Conservation (phyloP, 148 eudicot genomes). For the Talinum fruticosum region DNA sequence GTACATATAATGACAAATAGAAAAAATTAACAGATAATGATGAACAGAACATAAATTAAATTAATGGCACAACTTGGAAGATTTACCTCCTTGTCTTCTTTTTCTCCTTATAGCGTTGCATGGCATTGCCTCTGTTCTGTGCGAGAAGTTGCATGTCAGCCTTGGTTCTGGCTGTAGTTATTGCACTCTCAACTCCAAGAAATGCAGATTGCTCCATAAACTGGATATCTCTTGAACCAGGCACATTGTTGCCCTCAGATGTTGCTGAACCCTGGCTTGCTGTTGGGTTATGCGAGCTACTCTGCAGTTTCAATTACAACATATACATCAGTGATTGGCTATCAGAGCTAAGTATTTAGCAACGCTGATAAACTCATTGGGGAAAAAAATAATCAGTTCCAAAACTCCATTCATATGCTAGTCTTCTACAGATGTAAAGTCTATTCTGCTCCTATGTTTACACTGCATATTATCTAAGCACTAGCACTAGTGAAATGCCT, state of each 20-base stretch:
- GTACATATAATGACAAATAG: too few relatives aligned
- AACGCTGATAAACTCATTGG: too few relatives aligned
- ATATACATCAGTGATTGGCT: neutral
- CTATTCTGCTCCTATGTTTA: too few relatives aligned
- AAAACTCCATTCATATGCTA: neutral
- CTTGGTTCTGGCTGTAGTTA: constrained; percentile 31
- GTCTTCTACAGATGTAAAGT: too few relatives aligned
- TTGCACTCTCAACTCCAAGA: constrained; percentile 34
- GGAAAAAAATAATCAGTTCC: too few relatives aligned
- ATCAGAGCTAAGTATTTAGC: neutral
- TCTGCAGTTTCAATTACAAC: constrained; percentile 30
- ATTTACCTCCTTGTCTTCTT: constrained; percentile 79
- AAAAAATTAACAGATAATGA: neutral
- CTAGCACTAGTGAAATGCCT: too few relatives aligned
- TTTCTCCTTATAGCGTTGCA: constrained; percentile 94
- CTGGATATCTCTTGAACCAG: constrained; percentile 41
- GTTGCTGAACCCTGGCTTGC: constrained; percentile 63
- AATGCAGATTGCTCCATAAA: constrained; percentile 40
- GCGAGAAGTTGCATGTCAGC: constrained; percentile 66
- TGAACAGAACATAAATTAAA: neutral
- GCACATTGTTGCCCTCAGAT: constrained; percentile 66
- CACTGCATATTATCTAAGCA: too few relatives aligned
- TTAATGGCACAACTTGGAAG: too few relatives aligned
- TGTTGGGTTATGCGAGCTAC: constrained; percentile 38
- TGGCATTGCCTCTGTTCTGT: constrained; percentile 83